Evolutionary conservation across 768 basidiomycete genomes (phyloP), one percentile per base, ranked within the genome.

Genomic region (Phaeotremella skinneri): DNA sequence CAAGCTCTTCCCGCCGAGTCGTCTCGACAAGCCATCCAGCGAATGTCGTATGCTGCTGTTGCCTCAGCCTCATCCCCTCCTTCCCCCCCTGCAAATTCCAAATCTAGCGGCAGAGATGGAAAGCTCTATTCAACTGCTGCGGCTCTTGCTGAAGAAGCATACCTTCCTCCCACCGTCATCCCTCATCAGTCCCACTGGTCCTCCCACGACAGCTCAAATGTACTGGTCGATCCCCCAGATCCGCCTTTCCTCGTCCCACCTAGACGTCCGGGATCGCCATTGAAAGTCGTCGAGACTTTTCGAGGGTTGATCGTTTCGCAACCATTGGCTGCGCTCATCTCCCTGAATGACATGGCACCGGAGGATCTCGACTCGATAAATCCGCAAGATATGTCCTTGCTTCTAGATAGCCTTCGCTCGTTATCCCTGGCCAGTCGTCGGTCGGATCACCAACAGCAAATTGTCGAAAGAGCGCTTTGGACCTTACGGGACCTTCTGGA

Each of bases 211-310:
- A 37, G 9, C 9, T 37, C 34, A 7, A 7, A 7, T 17, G 34
- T 37, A 7, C 17, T 37, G 34, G 17, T 17, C 34, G 34, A 37
- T 37, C 34, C 34, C 34, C 34, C 34, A 7, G 34, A 37, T 37
- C 34, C 34, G 34, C 34, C 34, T 37, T 17, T 37, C 7, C 17
- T 17, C 34, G 9, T 17, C 17, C 34, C 17, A 17, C 34, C 17
- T 17, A 17, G 34, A 7, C 7, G 17, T 37, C 34, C 9, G 9
- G 17, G 55, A 5, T 56, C 60, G 14, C 60, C 60, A 23, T 37
- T 62, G 11, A 56, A 55, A 1, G 55, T 51, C 3, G 41, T 62
- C 45, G 61, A 62, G 48, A 62, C 61, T 21, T 62, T 62, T 30
- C 55, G 61, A 25, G 61, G 61, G 20, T 32, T 62, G 16, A 39